Percentiles rank a stretch among this genome's conserved stretches.
These are phyloP conservation scores for Ramaria sp. DNA, from an alignment of 768 basidiomycete species.

Conservation along the genomic window DNA sequence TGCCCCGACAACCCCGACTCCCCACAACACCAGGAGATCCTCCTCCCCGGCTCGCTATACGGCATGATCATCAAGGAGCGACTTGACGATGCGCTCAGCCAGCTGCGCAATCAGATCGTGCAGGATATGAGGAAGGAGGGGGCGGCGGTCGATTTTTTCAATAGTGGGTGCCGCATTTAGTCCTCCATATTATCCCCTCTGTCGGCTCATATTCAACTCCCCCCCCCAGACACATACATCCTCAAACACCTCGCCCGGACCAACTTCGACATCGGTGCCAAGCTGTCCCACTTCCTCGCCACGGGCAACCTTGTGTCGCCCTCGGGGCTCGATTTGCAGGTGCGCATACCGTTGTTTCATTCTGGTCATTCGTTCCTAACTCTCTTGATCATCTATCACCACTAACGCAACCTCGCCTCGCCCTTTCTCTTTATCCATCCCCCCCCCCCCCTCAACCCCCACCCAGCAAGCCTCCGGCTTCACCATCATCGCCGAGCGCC, in stretches of 20 bases:
- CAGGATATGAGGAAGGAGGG: slow-evolving; percentile 70
- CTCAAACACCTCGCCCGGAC: slow-evolving; percentile 60
- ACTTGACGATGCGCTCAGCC: slow-evolving; percentile 78
- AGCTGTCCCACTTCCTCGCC: slow-evolving; percentile 88
- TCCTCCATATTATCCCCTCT: too few species aligned
- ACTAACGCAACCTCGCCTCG: too few species aligned
- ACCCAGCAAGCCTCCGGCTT: slow-evolving; percentile 88
- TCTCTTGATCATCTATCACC: too few species aligned
- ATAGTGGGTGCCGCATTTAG: slow-evolving; percentile 48
- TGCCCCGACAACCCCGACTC: slow-evolving; percentile 97
- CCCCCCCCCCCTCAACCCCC: too few species aligned
- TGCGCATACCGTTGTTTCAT: too few species aligned
- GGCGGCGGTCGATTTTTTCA: slow-evolving; percentile 72
- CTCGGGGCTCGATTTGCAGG: slow-evolving; percentile 80
- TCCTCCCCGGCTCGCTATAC: slow-evolving; percentile 87
- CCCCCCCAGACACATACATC: slow-evolving; percentile 66
- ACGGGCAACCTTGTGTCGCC: slow-evolving; percentile 95
- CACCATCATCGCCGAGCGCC: slow-evolving; percentile 96
- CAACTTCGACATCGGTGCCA: slow-evolving; percentile 87
- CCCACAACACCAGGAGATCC: slow-evolving; percentile 95
- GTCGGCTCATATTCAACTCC: too few species aligned
- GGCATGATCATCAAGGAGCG: slow-evolving; percentile 98
- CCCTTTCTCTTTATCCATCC: too few species aligned
- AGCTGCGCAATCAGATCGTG: slow-evolving; percentile 56
- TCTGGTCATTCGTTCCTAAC: too few species aligned